Base-by-base conservation (phyloP, 192 early-diverging fungal species). In the Backusella sp. region DNA sequence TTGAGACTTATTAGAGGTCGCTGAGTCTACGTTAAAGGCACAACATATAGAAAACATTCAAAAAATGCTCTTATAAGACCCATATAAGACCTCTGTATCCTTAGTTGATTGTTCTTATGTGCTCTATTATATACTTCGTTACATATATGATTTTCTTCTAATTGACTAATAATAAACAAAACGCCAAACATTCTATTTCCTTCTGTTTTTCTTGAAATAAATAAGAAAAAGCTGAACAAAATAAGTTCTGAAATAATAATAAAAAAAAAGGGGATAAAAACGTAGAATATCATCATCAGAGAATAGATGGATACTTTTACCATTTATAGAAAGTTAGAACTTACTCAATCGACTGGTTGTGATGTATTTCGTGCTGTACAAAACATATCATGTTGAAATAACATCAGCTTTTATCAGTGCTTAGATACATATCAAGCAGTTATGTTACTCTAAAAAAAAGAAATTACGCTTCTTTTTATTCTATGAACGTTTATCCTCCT, bases 141-240 rank as follows among this genome's bases (percentile, higher is more conserved):
- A 59, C n/a, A 26, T 26, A 5, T 19, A 15, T 26, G 0, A 59
- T 23, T 59, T 26, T 59, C 53, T 59, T 59, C 53, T 59, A 23
- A 59, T 59, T 59, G 8, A 26, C 21, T 23, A 59, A 26, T 59
- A 9, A 59, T 11, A 21, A 59, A 2, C 23, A 26, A 23, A 59
- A 59, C 53, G 53, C 53, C 21, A 11, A 26, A 59, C 21, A 11
- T 67, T 15, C 39, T 37, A 21, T 68, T 32, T 35, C 37, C 67
- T 68, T 37, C 36, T 68, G n/a, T 8, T 37, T 21, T 67, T 35
- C 34, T 68, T 36, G 39, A 23, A 21, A 68, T 35, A 68, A 68
- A 68, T 35, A 37, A 68, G 36, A 68, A 68, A 68, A 68, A 68
- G 19, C 15, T 35, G 34, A 68, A 35, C 11, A 68, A 68, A 68